Evolutionary conservation across 2,329 filamentous ascomycete genomes (phyloP), one percentile per base, ranked within the genome.

Genomic region (Monosporascus sp.): DNA sequence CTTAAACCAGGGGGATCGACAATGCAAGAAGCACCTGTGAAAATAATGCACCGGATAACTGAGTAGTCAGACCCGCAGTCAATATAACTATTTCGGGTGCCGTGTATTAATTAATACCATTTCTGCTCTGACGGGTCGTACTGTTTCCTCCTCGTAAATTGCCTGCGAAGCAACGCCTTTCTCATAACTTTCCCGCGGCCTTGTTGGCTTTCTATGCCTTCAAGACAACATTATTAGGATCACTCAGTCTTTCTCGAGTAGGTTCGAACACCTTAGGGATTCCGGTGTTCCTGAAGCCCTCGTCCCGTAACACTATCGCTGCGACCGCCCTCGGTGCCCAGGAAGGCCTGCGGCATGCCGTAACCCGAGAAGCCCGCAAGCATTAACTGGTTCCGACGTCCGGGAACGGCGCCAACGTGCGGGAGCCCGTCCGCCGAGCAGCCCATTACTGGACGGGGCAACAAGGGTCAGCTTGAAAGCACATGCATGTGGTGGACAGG

Each of bases 361-460:
- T 74, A 71, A 0, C 74, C 72, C 54, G 69, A 71, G 55, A 74
- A 75, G 3, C 73, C 73, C 4, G 68, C 70, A 15, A 70, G 55
- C 20, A 75, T 61, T 50, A 63, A 72, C 50, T 70, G 63, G 3
- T 63, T 63, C 18, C 59, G 49, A 51, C 59, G 22, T 65, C 0
- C 60, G 63, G 0, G 71, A 70, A 1, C 75, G 6, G 61, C 55
- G 5, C 72, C 72, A 22, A 75, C 62, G 54, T 70, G 47, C 4
- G 56, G 50, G n/a, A 49, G 38, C 4, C 44, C 43, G 15, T 57
- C 55, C 37, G 20, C 37, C 5, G 48, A 38, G 22, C 48, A 52
- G 5, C 51, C 49, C 53, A 55, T 55, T 35, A 54, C 43, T 45
- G 20, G n/a, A 44, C 11, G 7, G 20, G 8, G 20, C 7, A 44